These are phyloP conservation scores for Aquilaria sinensis DNA, from an alignment of 345 rosid species.

Conservation along the genomic window DNA sequence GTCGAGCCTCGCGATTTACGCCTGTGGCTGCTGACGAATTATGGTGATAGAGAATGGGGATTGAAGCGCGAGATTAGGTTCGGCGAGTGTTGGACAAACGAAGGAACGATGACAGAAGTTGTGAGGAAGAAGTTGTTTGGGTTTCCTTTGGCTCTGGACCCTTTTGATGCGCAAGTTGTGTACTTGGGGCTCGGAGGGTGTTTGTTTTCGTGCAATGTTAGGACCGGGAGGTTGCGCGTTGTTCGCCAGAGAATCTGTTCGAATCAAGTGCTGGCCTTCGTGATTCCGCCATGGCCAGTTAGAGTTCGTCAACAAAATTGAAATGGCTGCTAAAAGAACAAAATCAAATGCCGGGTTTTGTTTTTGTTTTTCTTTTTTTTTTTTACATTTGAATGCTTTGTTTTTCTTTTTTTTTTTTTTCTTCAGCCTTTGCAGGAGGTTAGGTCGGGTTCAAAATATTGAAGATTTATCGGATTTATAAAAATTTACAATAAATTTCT, in stretches of 20 bases:
- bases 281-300: constrained; percentile 10
- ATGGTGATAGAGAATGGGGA: constrained; percentile 2
- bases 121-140: not conserved
- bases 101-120: not conserved
- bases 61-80: constrained; percentile 11
- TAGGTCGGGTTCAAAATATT: too few relatives aligned
- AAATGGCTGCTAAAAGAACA: too few relatives aligned
- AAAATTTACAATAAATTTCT: too few relatives aligned
- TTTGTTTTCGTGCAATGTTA: constrained; percentile 4
- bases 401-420: too few relatives aligned
- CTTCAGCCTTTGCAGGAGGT: too few relatives aligned
- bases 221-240: constrained; percentile 1
- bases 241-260: constrained; percentile 9
- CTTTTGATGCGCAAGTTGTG: constrained; percentile 3
- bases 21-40: constrained; percentile 1
- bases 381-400: too few relatives aligned
- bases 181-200: constrained; percentile 11
- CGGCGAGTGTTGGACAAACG: constrained; percentile 1
- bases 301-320: not conserved
- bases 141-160: constrained; percentile 14
- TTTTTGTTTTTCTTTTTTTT: too few relatives aligned
- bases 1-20: constrained; percentile 1
- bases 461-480: too few relatives aligned
- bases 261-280: constrained; percentile 8
- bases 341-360: too few relatives aligned